Conservation (phyloP, 2,329 filamentous ascomycete genomes). For the Colletotrichum sp. region DNA sequence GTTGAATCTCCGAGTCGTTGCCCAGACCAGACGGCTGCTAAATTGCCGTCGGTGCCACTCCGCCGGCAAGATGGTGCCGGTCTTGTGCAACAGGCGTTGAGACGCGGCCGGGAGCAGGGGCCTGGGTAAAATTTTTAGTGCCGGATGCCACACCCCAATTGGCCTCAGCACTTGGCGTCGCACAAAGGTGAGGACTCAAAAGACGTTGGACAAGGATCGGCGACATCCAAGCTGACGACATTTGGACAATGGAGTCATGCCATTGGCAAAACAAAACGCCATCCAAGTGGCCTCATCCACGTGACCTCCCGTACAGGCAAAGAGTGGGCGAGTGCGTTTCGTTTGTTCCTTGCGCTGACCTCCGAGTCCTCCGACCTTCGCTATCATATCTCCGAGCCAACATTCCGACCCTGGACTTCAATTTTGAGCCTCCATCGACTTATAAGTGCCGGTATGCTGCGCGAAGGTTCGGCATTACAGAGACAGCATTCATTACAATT, state of each 20-base stretch:
- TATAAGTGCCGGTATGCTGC: background rate
- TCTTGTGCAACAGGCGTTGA: background rate
- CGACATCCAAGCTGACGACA: background rate
- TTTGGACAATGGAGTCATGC: background rate
- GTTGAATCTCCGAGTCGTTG: background rate
- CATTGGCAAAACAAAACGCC: background rate
- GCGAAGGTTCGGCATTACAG: background rate
- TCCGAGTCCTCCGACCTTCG: background rate
- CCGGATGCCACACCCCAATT: background rate
- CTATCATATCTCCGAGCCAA: conserved; percentile 13
- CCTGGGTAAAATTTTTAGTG: background rate
- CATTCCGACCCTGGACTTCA: background rate
- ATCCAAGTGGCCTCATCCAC: background rate
- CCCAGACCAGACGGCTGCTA: background rate
- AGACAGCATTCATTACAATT: background rate
- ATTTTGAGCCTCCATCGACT: background rate
- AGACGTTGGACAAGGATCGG: background rate
- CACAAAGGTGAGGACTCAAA: background rate
- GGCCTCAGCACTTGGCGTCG: background rate
- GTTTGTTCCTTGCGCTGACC: background rate
- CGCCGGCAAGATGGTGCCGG: background rate
- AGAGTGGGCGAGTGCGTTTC: background rate
- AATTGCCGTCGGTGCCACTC: background rate
- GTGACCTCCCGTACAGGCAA: background rate
- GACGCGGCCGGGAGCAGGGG: background rate